These are phyloP conservation scores for Aspergillus pseudoglaucus DNA, from an alignment of 2,329 filamentous ascomycete species.

Conservation along the genomic window DNA sequence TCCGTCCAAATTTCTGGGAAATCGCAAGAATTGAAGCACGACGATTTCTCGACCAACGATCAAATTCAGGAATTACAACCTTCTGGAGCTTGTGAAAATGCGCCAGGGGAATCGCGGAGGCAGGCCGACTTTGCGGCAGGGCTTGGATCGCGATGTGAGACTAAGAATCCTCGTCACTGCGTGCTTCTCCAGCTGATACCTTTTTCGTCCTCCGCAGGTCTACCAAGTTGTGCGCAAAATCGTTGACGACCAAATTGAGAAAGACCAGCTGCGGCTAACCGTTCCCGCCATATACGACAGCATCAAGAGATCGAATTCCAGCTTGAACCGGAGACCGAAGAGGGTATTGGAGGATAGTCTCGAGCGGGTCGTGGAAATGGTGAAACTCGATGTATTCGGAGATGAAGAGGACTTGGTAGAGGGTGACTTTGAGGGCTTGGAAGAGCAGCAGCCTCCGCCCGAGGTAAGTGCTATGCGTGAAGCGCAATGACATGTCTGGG, in stretches of 20 bases:
- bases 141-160: constrained; percentile 57
- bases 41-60: constrained; percentile 1
- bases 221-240: constrained; percentile 75
- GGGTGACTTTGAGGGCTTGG: constrained; percentile 46
- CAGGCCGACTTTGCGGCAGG: constrained; percentile 46
- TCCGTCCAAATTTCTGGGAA: constrained; percentile 13
- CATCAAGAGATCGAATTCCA: constrained; percentile 81
- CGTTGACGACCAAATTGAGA: constrained; percentile 57
- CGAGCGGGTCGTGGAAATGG: constrained; percentile 68
- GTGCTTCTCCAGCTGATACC: constrained; percentile 5
- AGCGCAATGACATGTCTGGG: background rate
- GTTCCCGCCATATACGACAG: constrained; percentile 64
- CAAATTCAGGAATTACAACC: background rate
- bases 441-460: constrained; percentile 24
- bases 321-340: constrained; percentile 74
- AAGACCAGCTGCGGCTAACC: constrained; percentile 47
- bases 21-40: constrained; percentile 1
- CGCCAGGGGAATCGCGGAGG: constrained; percentile 33
- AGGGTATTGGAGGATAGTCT: constrained; percentile 76
- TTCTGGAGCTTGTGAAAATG: constrained; percentile 23
- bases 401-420: constrained; percentile 47
- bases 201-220: constrained; percentile 41
- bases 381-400: constrained; percentile 57
- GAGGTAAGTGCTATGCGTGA: constrained; percentile 16
- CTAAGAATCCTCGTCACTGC: background rate